A percentile compares a stretch with the other conserved stretches of the same genome.
phyloP scores from a whole-genome alignment of 2,329 filamentous ascomycete genomes.

The Whalleya microplaca region DNA sequence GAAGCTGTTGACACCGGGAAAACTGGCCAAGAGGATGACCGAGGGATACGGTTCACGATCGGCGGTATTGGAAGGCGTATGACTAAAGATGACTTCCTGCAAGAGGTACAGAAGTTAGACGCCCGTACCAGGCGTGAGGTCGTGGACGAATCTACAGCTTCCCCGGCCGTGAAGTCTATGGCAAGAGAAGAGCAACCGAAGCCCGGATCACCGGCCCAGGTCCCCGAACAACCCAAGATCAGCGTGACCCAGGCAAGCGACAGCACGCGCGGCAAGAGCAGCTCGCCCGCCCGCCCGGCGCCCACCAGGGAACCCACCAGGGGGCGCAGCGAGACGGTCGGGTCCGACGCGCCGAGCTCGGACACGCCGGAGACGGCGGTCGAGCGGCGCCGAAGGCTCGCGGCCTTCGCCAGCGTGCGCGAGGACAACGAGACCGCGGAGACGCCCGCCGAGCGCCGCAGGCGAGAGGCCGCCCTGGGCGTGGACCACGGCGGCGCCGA shows the following conservation, averaged over 20 bases:
- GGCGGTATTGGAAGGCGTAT: slow-evolving; percentile 72
- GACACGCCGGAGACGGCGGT: slow-evolving; percentile 68
- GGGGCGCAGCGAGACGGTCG: slow-evolving; percentile 27
- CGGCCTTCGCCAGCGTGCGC: slow-evolving; percentile 51
- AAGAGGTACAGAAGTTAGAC: slow-evolving; percentile 73
- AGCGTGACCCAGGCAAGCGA: slow-evolving; percentile 35
- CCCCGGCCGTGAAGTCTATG: slow-evolving; percentile 51
- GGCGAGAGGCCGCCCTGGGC: slow-evolving; percentile 75
- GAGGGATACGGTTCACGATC: slow-evolving; percentile 76
- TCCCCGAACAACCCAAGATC: slow-evolving; percentile 23
- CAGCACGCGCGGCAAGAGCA: slow-evolving; percentile 23
- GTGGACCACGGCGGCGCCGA: slow-evolving; percentile 49
- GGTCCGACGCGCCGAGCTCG: slow-evolving; percentile 31
- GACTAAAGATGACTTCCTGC: slow-evolving; percentile 80
- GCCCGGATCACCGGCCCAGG: slow-evolving; percentile 36
- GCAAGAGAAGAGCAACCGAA: slow-evolving; percentile 41
- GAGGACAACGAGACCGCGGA: slow-evolving; percentile 57
- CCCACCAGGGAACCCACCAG: slow-evolving; percentile 14
- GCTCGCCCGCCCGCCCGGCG: slow-evolving; percentile 20
- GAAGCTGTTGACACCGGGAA: slow-evolving; percentile 38
- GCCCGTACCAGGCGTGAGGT: slow-evolving; percentile 62
- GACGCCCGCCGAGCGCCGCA: slow-evolving; percentile 73
- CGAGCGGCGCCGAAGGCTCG: slow-evolving; percentile 68
- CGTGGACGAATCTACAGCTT: slow-evolving; percentile 54
- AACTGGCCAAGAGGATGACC: slow-evolving; percentile 66